A percentile compares a stretch with the other conserved stretches of the same genome.
Evolutionary conservation across 305 asterid genomes (phyloP).

Genomic region (Ajuga reptans): DNA sequence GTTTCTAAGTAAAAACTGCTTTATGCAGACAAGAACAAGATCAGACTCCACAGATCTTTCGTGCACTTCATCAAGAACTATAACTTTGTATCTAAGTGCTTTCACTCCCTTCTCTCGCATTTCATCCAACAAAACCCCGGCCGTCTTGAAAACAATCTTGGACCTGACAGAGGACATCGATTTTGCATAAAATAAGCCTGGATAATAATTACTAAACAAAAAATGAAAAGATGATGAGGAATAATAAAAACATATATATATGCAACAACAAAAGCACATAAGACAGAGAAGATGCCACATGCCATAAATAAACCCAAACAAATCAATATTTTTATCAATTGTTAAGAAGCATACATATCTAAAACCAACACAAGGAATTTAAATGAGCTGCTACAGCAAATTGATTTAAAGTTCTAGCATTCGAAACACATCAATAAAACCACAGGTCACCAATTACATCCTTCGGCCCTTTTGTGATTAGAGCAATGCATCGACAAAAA

Average conservation of each 20-base stretch:
- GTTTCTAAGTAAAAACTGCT: slow-evolving; percentile 72
- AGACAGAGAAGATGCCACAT: background rate
- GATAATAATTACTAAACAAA: background rate
- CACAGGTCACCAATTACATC: background rate
- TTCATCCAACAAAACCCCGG: slow-evolving; percentile 96
- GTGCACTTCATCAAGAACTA: slow-evolving; percentile 94
- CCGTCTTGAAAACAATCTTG: slow-evolving; percentile 86
- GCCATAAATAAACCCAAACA: background rate
- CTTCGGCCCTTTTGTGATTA: background rate
- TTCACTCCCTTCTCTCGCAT: slow-evolving; percentile 83
- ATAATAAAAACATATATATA: background rate
- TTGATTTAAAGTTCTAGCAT: background rate
- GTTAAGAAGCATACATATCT: background rate
- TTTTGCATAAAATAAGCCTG: slow-evolving; percentile 12
- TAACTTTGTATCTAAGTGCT: slow-evolving; percentile 86
- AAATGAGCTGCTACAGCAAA: background rate
- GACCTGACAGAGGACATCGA: slow-evolving; percentile 43
- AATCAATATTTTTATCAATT: background rate
- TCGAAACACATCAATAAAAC: slow-evolving; percentile 1
- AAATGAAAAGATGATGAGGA: slow-evolving; percentile 6
- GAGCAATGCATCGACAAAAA: background rate
- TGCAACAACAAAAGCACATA: background rate
- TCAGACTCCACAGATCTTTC: slow-evolving; percentile 99
- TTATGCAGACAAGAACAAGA: slow-evolving; percentile 88
- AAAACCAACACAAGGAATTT: background rate